Evolutionary conservation across 352 stramenopile species (phyloP).

Genomic region (Globisporangium recalcitrans): DNA sequence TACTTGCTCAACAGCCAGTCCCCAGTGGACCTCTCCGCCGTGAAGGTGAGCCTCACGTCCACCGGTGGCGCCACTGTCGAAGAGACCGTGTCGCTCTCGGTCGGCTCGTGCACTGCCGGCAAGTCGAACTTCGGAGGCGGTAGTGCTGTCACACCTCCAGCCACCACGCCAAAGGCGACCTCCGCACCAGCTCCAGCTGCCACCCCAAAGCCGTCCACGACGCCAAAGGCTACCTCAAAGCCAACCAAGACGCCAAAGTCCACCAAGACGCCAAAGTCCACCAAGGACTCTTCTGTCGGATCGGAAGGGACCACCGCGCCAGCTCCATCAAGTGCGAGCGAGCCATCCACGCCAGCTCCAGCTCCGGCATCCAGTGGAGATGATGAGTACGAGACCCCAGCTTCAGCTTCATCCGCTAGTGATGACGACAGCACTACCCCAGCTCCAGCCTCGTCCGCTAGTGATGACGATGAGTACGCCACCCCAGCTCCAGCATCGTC

Average conservation of each 20-base stretch:
- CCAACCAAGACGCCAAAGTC: constrained; percentile 6
- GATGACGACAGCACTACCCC: background rate
- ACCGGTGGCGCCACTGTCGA: constrained; percentile 45
- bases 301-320: constrained; percentile 1
- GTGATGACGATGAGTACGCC: background rate
- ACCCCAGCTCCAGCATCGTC: constrained; percentile 4
- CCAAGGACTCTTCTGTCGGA: constrained; percentile 3
- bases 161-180: constrained; percentile 18
- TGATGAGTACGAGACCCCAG: constrained; percentile 1
- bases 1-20: constrained; percentile 33
- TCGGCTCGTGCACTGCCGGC: constrained; percentile 34
- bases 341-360: background rate
- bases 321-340: background rate
- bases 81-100: constrained; percentile 49
- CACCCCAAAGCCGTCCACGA: constrained; percentile 2
- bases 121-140: constrained; percentile 34
- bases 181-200: background rate
- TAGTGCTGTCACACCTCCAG: constrained; percentile 14
- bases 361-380: background rate
- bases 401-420: background rate
- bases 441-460: background rate
- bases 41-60: constrained; percentile 51
- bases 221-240: background rate
- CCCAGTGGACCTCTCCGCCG: constrained; percentile 29
- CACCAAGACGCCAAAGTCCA: constrained; percentile 6